phyloP scores from a whole-genome alignment of 495 filamentous ascomycete species.

The Bacidia rubella region DNA sequence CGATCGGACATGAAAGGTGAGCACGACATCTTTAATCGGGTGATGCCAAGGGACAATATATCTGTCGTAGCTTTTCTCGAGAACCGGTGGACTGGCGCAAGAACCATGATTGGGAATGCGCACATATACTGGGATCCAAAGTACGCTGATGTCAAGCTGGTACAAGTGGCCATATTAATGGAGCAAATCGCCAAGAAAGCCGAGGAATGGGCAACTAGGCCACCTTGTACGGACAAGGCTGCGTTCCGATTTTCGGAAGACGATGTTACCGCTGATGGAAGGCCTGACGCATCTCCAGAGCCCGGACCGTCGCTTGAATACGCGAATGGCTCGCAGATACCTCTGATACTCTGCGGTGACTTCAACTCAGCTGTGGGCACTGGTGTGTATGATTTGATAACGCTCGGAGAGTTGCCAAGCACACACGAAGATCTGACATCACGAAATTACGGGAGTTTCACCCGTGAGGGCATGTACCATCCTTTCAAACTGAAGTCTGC shows the following conservation, averaged over 20 bases:
- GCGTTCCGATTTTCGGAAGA: slow-evolving; percentile 50
- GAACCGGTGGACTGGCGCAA: slow-evolving; percentile 71
- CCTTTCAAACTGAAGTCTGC: slow-evolving; percentile 87
- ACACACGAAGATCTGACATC: slow-evolving; percentile 64
- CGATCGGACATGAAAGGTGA: slow-evolving; percentile 89
- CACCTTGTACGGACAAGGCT: slow-evolving; percentile 66
- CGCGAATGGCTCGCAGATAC: slow-evolving; percentile 69
- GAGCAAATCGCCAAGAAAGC: slow-evolving; percentile 74
- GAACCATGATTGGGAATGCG: slow-evolving; percentile 82
- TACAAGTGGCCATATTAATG: slow-evolving; percentile 90
- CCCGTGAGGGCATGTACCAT: slow-evolving; percentile 77
- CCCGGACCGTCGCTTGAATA: slow-evolving; percentile 65
- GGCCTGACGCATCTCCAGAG: slow-evolving; percentile 33
- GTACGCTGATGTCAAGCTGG: slow-evolving; percentile 83
- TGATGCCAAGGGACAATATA: slow-evolving; percentile 97
- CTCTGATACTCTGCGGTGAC: slow-evolving; percentile 83
- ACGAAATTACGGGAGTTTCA: slow-evolving; percentile 78
- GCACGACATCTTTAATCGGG: slow-evolving; percentile 90
- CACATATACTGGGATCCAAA: slow-evolving; percentile 90
- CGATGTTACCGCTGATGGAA: slow-evolving; percentile 37
- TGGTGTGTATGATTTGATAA: slow-evolving; percentile 77
- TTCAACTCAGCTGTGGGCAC: slow-evolving; percentile 82
- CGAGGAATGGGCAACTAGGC: slow-evolving; percentile 64
- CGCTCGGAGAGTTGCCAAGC: slow-evolving; percentile 54
- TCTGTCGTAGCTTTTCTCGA: slow-evolving; percentile 82